Evolutionary conservation across 768 basidiomycete genomes (phyloP).

Genomic region (Rhodotorula paludigena): DNA sequence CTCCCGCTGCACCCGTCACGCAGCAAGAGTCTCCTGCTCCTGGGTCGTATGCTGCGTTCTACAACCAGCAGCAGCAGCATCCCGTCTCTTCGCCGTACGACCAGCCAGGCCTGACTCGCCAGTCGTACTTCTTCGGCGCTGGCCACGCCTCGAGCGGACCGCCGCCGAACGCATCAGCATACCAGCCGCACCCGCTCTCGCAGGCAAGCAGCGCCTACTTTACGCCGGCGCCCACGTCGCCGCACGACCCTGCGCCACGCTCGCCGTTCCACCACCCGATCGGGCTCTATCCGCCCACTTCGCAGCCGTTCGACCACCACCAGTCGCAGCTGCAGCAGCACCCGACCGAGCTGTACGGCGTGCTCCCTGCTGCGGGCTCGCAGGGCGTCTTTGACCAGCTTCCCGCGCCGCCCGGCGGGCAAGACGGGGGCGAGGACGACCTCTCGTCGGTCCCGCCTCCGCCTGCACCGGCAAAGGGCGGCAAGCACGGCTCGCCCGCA

Average conservation of each 20-base stretch:
- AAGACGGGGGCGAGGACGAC: too few species aligned
- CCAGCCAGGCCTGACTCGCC: neutral
- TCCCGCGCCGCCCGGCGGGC: too few species aligned
- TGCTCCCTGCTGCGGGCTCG: too few species aligned
- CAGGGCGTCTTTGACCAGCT: neutral
- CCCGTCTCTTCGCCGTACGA: neutral
- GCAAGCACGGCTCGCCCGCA: neutral
- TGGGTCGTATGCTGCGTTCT: constrained; percentile 6
- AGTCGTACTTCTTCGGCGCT: neutral
- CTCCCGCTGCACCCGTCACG: neutral
- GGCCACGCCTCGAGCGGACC: neutral
- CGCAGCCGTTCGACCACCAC: neutral
- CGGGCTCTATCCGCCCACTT: neutral
- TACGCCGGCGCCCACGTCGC: neutral
- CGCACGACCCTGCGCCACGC: neutral
- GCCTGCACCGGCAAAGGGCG: neutral
- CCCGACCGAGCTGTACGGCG: too few species aligned
- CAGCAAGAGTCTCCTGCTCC: neutral
- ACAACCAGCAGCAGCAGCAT: neutral
- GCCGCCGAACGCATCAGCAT: neutral
- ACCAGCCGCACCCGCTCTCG: constrained; percentile 14
- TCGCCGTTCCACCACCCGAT: too few species aligned
- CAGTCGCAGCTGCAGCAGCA: neutral
- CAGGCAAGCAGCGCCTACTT: neutral
- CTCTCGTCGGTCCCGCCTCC: neutral